These are phyloP conservation scores for Dendrobium nobile DNA, from an alignment of 106 monocot species.

Conservation along the genomic window DNA sequence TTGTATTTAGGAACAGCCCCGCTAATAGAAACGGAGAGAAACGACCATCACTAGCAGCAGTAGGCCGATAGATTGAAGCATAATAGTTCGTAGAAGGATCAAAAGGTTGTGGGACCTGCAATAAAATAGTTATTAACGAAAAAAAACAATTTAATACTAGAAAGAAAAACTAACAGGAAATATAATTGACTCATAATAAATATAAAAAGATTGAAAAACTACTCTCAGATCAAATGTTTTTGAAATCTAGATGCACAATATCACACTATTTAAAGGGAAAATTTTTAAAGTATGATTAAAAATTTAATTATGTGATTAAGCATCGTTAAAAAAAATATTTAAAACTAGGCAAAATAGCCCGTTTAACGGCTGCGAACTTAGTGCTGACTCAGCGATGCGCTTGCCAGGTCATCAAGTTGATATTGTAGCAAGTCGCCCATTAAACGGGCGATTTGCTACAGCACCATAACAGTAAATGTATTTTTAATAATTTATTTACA, in stretches of 20 bases:
- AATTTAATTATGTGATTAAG: too few species aligned
- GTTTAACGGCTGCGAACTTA: too few species aligned
- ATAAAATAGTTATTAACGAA: background rate
- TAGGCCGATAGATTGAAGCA: constrained; percentile 56
- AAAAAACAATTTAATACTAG: constrained; percentile 1
- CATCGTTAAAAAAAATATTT: too few species aligned
- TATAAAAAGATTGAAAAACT: background rate
- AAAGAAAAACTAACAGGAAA: background rate
- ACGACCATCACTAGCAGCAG: constrained; percentile 69
- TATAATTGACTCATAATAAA: background rate
- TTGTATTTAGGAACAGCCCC: constrained; percentile 41
- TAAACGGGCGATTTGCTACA: too few species aligned
- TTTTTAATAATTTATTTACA: too few species aligned
- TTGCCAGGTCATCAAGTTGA: too few species aligned
- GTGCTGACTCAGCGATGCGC: too few species aligned
- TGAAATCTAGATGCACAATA: background rate
- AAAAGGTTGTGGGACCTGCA: constrained; percentile 52
- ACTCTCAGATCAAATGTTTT: background rate
- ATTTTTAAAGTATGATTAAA: too few species aligned
- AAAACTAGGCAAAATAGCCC: too few species aligned
- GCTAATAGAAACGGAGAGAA: constrained; percentile 63
- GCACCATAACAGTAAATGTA: too few species aligned
- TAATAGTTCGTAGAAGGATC: constrained; percentile 71
- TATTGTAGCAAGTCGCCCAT: too few species aligned
- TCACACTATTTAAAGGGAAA: background rate